These are phyloP conservation scores for Neolentinus lepideus DNA, from an alignment of 1,284 basidiomycete species.

Conservation along the genomic window DNA sequence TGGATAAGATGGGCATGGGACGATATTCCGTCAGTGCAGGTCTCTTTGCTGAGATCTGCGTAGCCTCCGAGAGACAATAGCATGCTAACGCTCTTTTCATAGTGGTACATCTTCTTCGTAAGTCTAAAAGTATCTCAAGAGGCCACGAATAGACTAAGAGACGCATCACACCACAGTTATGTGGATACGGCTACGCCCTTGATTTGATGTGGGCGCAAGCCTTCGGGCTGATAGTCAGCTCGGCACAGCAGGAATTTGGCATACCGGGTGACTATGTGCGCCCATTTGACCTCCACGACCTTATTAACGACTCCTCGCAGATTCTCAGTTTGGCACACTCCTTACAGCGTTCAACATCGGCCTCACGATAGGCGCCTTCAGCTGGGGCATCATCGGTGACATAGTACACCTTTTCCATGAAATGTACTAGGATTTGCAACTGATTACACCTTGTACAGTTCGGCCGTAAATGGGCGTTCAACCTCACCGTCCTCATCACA, in stretches of 20 bases:
- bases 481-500: conserved; percentile 10
- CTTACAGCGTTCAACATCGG: conserved; percentile 9
- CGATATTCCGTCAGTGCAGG: not conserved
- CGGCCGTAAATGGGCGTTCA: conserved; percentile 12
- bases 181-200: not conserved
- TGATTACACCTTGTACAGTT: not conserved
- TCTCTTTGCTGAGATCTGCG: too few relatives aligned
- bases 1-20: not conserved
- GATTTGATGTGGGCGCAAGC: conserved; percentile 1
- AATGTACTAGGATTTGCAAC: not conserved
- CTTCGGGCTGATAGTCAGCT: not conserved
- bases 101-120: not conserved
- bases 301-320: not conserved
- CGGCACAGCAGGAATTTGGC: not conserved
- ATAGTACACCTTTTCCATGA: conserved; percentile 2
- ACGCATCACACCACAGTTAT: not conserved
- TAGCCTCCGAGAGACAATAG: too few relatives aligned
- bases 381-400: conserved; percentile 12
- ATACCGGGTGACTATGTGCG: not conserved
- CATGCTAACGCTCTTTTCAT: not conserved
- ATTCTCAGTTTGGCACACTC: not conserved
- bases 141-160: too few relatives aligned
- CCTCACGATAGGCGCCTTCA: conserved; percentile 11
- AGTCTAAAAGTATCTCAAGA: too few relatives aligned
- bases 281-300: not conserved